Evolutionary conservation across 306 rosid species (phyloP), one percentile per base, ranked within the genome.

Genomic region (Coriaria nepalensis): DNA sequence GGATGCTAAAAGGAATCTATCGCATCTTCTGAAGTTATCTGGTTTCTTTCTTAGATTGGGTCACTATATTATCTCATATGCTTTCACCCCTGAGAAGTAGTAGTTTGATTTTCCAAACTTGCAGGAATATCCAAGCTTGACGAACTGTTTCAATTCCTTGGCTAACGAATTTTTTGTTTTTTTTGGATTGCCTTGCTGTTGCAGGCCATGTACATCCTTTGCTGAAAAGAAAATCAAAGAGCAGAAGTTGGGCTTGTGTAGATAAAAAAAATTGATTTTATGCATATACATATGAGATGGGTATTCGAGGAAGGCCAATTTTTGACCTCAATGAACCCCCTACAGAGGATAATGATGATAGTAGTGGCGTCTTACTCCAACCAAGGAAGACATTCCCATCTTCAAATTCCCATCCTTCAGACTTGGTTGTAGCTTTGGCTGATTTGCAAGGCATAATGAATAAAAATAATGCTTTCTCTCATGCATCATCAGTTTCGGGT

Each of bases 321-420:
- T 85, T 90, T 85, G 98, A 90, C 76, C 98, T 90, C 78, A 90
- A 90, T 47, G 95, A 85, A 74, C 92, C 88, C 63, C 94, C 98
- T 55, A 58, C 70, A 2, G 95, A 81, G 71, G 95, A 90, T 73
- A 73, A 62, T 60, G 94, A 68, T 43, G 97, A 79, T 66, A 73
- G 57, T 40, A 79, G 75, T 14, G 65, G 68, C 38, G 20, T 47
- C 53, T 34, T 60, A 57, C 49, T 76, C 43, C 92, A 73, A 85
- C 95, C 78, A 15, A 90, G 75, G 59, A 84, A 71, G 78, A 65
- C 87, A 8, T 78, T 66, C 36, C 92, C 83, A 47, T 73, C 83
- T 45, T 46, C 90, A 48, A 81, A 57, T 56, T 45, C 80, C 48
- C 54, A 69, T 6, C 40, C 84, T 13, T 35, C 83, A 11, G 81